Evolutionary conservation across 2,329 filamentous ascomycete genomes (phyloP).

Genomic region (Bipolaris victoriae): DNA sequence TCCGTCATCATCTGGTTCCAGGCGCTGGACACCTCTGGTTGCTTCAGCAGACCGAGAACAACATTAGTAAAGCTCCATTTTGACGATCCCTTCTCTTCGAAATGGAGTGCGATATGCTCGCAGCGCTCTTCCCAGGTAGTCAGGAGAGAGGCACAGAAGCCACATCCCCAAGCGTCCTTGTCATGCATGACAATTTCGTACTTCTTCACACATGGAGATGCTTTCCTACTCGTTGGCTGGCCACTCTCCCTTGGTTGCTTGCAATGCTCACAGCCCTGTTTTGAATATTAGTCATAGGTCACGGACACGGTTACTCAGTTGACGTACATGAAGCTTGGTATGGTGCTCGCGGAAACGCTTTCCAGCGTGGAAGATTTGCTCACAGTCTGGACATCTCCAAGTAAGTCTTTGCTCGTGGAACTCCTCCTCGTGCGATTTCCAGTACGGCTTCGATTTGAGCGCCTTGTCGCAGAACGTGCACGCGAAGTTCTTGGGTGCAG

Average conservation of each 20-base stretch:
- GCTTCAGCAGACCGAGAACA: constrained; percentile 70
- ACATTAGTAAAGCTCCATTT: constrained; percentile 75
- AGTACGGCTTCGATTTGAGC: constrained; percentile 72
- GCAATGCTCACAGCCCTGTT: constrained; percentile 64
- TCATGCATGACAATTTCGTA: constrained; percentile 60
- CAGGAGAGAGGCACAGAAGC: constrained; percentile 69
- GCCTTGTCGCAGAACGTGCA: constrained; percentile 65
- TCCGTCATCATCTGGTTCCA: constrained; percentile 65
- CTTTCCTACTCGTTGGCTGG: constrained; percentile 62
- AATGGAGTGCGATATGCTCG: constrained; percentile 71
- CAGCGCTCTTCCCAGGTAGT: constrained; percentile 70
- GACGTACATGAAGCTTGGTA: constrained; percentile 66
- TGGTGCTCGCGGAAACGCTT: constrained; percentile 73
- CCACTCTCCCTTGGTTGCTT: constrained; percentile 65
- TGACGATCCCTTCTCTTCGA: constrained; percentile 65
- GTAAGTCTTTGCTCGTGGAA: constrained; percentile 72
- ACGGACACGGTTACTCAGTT: not conserved
- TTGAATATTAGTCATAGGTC: constrained; percentile 19
- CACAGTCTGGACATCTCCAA: constrained; percentile 71
- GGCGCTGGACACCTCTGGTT: constrained; percentile 65
- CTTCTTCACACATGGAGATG: constrained; percentile 48
- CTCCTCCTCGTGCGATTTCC: constrained; percentile 73
- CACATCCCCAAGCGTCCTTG: constrained; percentile 71
- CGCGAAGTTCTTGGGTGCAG: constrained; percentile 48
- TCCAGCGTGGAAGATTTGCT: constrained; percentile 70